Base-by-base conservation (phyloP, 192 early-diverging fungal species). In the Linnemannia elongata region DNA sequence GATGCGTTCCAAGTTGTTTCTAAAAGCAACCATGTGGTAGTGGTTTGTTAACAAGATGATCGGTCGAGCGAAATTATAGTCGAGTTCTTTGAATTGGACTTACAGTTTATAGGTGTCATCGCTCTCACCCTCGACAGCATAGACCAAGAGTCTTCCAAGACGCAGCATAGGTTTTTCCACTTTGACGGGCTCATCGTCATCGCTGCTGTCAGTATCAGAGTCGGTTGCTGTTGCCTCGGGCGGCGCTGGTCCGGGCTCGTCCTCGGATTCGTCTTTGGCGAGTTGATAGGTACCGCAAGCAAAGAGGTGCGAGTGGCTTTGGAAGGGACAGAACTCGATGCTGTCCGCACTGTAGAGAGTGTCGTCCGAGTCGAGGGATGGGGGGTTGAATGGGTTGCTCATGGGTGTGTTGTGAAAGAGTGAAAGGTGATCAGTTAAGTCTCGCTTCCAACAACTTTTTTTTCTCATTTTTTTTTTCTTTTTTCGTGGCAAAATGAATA, bases 211-310 rank as follows among this genome's bases (percentile, higher is more conserved):
- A 27, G 88, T 69, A 52, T 45, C 83, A 52, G 49, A 20, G 49
- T 52, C 17, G 6, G 49, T 6, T 52, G 49, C 49, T 22, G 78
- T 54, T 41, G 22, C 9, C 20, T n/a, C 44, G 18, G 22, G 38
- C 38, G n/a, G 33, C 80, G 35, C 24, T 66, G 71, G 49, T 22
- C 38, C 74, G 30, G 75, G 6, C 18, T 42, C 63, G 27, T 89
- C 81, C 66, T 82, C 81, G 9, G 79, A 49, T 41, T 82, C 80
- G 52, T 90, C 84, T 39, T 91, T 88, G 1, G 88, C 81, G 6
- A 96, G 84, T 82, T 96, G 92, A 77, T 96, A 96, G 0, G 95
- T 96, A 10, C 95, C 95, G 71, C 94, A 92, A 17, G 91, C 90
- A 27, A 95, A 87, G 54, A 91, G 90, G 27, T 91, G 75, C 10